Evolutionary conservation across 2,329 filamentous ascomycete species (phyloP).

Genomic region (Bipolaris bicolor): DNA sequence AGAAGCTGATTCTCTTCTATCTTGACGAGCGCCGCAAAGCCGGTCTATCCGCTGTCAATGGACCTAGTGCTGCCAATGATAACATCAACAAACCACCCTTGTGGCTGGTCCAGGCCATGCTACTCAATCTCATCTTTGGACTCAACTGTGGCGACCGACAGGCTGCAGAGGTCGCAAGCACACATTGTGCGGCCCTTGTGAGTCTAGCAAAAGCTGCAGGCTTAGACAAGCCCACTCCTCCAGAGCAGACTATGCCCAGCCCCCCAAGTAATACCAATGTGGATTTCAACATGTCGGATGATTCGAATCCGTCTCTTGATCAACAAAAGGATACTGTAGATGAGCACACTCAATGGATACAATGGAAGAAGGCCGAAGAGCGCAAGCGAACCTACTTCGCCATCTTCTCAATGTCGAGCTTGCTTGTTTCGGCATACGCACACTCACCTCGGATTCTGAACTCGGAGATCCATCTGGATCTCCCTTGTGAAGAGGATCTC

Average conservation of each 20-base stretch:
- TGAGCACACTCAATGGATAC: conserved; percentile 80
- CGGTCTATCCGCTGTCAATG: conserved; percentile 70
- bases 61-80: conserved; percentile 60
- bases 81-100: conserved; percentile 76
- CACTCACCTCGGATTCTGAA: conserved; percentile 90
- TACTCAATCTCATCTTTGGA: conserved; percentile 93
- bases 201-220: conserved; percentile 91
- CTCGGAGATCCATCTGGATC: conserved; percentile 85
- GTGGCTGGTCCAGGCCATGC: conserved; percentile 96
- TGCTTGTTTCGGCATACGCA: conserved; percentile 91
- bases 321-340: conserved; percentile 55
- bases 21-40: conserved; percentile 89
- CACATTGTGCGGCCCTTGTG: conserved; percentile 87
- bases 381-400: conserved; percentile 90
- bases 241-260: conserved; percentile 27
- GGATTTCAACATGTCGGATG: conserved; percentile 65
- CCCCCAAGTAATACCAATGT: conserved; percentile 45
- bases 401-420: conserved; percentile 88
- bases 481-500: conserved; percentile 92
- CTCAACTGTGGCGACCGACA: conserved; percentile 93
- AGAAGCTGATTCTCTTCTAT: conserved; percentile 93
- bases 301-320: neutral
- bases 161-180: conserved; percentile 88
- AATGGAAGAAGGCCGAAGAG: conserved; percentile 88
- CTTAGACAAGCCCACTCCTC: conserved; percentile 61